These are phyloP conservation scores for Talaromyces funiculosus DNA, from an alignment of 2,329 filamentous ascomycete species.

Conservation along the genomic window DNA sequence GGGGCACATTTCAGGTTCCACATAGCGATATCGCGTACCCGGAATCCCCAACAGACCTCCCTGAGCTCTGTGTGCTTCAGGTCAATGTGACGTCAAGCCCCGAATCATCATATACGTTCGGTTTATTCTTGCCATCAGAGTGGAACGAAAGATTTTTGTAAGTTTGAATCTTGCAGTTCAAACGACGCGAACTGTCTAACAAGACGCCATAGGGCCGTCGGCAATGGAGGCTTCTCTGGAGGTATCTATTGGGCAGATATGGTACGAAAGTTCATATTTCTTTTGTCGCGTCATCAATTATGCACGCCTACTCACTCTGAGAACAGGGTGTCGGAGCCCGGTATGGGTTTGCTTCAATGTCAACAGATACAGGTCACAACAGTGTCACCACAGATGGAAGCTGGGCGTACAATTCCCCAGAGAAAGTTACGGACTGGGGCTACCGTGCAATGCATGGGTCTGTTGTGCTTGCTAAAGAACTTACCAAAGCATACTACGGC, in stretches of 20 bases:
- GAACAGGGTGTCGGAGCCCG: not conserved
- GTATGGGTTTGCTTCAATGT: constrained; percentile 5
- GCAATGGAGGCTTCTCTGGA: constrained; percentile 2
- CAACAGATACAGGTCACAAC: not conserved
- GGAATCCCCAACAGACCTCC: not conserved
- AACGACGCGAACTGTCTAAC: not conserved
- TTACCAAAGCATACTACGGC: too few relatives aligned
- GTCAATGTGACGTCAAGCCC: constrained; percentile 1
- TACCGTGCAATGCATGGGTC: too few relatives aligned
- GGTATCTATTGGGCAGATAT: constrained; percentile 5
- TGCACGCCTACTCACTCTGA: not conserved
- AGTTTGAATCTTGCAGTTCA: not conserved
- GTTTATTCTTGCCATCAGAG: not conserved
- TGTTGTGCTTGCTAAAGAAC: too few relatives aligned
- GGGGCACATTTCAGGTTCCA: not conserved
- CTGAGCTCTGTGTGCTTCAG: constrained; percentile 3
- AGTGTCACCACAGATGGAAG: too few relatives aligned
- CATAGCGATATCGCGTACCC: constrained; percentile 4
- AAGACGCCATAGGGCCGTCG: not conserved
- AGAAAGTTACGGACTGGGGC: too few relatives aligned
- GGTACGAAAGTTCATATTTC: not conserved
- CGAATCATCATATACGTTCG: not conserved
- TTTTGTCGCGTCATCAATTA: not conserved
- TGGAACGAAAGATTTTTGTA: constrained; percentile 1
- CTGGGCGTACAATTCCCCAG: too few relatives aligned